Evolutionary conservation across 768 basidiomycete species (phyloP), one percentile per base, ranked within the genome.

Genomic region (Trametes punicea): DNA sequence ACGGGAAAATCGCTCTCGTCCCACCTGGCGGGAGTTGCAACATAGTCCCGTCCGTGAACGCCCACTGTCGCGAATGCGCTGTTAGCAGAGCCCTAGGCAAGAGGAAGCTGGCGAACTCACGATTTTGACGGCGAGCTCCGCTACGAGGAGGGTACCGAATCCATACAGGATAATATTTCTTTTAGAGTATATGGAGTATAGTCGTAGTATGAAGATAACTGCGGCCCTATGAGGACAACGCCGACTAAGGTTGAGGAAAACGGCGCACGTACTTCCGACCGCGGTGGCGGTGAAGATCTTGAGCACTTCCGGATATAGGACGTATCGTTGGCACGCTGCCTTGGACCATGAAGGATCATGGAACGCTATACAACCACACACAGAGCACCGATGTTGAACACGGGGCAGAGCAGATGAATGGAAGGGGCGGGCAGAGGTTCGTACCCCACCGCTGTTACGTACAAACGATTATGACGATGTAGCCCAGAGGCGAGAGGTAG

Each of bases 401-500:
- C 33, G 34, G 31, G 8, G n/a, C 29, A 6, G 23, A 33, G 26
- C 27, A 11, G 8, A n/a, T 20, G 20, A 23, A 31, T 33, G 52
- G 25, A 7, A 31, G 20, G n/a, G 16, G 41, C 33, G 27, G n/a
- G 42, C 11, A 20, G 36, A n/a, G 30, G 33, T n/a, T 18, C 33
- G 33, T 10, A 11, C 13, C 51, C 23, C 31, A 33, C 29, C 30
- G 31, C 27, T 29, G 13, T 44, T 55, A 65, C 65, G 52, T 51
- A 64, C 65, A 58, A 20, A 67, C 65, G 46, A 64, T 67, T 25
- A 67, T 57, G 30, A 67, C 62, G 51, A 67, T 63, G 56, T 64
- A 67, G 23, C 63, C 65, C 26, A 67, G 58, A 6, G 65, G 64
- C 6, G 64, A 62, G 25, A 65, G 33, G 55, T 67, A 67, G 47